These are phyloP conservation scores for Cystobasidium tubakii DNA, from an alignment of 768 basidiomycete species.

Conservation along the genomic window DNA sequence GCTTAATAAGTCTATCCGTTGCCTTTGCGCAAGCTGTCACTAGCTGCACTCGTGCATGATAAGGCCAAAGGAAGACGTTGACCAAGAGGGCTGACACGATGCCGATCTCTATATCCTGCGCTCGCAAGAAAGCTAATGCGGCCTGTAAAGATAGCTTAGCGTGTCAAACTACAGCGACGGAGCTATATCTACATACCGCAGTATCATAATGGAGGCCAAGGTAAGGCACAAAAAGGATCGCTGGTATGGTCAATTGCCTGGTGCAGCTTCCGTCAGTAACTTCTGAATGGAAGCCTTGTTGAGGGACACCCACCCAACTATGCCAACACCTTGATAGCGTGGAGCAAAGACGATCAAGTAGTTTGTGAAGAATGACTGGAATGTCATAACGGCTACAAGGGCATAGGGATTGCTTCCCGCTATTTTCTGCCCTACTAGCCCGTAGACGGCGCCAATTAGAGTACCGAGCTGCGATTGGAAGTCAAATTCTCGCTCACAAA, in stretches of 20 bases:
- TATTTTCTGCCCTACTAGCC: slow-evolving; percentile 5
- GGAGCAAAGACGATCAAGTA: slow-evolving; percentile 11
- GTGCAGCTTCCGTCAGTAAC: neutral
- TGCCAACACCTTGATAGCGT: slow-evolving; percentile 7
- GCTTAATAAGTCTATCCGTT: slow-evolving; percentile 16
- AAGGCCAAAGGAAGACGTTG: slow-evolving; percentile 23
- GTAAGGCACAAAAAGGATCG: slow-evolving; percentile 30
- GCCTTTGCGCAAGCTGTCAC: slow-evolving; percentile 25
- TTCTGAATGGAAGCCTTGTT: neutral
- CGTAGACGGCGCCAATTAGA: slow-evolving; percentile 11
- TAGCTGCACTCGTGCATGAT: slow-evolving; percentile 30
- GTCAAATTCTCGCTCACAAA: too few relatives aligned
- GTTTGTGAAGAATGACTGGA: slow-evolving; percentile 2
- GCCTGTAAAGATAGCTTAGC: neutral
- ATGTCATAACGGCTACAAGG: slow-evolving; percentile 21
- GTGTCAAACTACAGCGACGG: neutral
- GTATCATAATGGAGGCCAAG: slow-evolving; percentile 7
- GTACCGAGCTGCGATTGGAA: slow-evolving; percentile 19
- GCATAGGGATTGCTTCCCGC: slow-evolving; percentile 12
- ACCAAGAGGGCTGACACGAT: slow-evolving; percentile 27
- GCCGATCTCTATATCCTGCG: slow-evolving; percentile 32
- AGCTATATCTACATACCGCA: neutral
- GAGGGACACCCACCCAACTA: neutral
- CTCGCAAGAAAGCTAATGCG: slow-evolving; percentile 21
- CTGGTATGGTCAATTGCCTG: slow-evolving; percentile 22